Conservation (phyloP, 1,139 yeast genomes). For the Candida anutae region DNA sequence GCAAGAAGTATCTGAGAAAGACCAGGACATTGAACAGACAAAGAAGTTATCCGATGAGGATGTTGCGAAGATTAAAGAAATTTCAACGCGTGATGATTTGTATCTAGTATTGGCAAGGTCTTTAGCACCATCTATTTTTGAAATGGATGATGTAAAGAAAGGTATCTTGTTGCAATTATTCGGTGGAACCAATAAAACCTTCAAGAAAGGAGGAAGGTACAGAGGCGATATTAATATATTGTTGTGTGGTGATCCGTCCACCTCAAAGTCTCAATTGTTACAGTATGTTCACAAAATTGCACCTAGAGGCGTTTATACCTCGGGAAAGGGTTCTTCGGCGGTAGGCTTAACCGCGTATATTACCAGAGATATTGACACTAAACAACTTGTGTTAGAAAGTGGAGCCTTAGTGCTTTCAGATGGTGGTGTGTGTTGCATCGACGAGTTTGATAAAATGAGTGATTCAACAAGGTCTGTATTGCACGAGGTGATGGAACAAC, state of each 20-base stretch:
- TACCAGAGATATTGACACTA: slow-evolving; percentile 89
- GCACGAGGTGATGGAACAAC: slow-evolving; percentile 99
- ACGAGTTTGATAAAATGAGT: slow-evolving; percentile 96
- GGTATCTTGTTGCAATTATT: slow-evolving; percentile 87
- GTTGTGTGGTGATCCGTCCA: slow-evolving; percentile 96
- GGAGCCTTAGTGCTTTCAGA: slow-evolving; percentile 96
- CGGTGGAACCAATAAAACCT: slow-evolving; percentile 91
- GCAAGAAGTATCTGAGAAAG: slow-evolving; percentile 38
- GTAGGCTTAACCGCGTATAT: slow-evolving; percentile 97
- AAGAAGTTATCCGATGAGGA: slow-evolving; percentile 66
- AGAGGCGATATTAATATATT: slow-evolving; percentile 92
- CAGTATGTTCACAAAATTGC: slow-evolving; percentile 96
- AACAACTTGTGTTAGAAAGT: slow-evolving; percentile 85
- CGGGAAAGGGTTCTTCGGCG: slow-evolving; percentile 98
- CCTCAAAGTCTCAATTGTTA: slow-evolving; percentile 88
- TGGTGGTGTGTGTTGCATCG: slow-evolving; percentile 98
- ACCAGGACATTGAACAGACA: slow-evolving; percentile 66
- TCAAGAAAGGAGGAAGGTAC: slow-evolving; percentile 86
- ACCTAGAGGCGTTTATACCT: slow-evolving; percentile 95
- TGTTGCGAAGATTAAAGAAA: slow-evolving; percentile 50
- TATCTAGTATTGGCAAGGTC: slow-evolving; percentile 88
- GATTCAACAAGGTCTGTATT: slow-evolving; percentile 90
- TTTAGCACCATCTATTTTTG: slow-evolving; percentile 91
- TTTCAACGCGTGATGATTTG: slow-evolving; percentile 64
- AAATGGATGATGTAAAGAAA: slow-evolving; percentile 93